Percentiles rank a stretch among this genome's conserved stretches.
These are phyloP conservation scores for Ogataea angusta DNA, from an alignment of 805 yeast species.

Conservation along the genomic window DNA sequence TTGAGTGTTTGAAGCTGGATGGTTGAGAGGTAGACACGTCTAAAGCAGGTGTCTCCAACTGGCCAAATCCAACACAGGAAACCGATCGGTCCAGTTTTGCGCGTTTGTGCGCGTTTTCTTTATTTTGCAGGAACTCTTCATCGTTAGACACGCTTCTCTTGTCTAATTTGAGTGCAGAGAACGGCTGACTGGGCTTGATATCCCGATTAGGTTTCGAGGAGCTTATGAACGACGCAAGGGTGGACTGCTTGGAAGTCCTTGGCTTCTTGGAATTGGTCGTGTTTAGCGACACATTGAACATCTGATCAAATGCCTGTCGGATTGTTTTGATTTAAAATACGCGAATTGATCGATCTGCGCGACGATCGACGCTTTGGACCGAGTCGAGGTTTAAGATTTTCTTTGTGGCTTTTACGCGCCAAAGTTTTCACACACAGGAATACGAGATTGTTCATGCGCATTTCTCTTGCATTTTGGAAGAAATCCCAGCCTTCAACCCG, in stretches of 20 bases:
- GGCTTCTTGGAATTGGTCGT: constrained; percentile 8
- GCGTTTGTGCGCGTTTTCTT: constrained; percentile 5
- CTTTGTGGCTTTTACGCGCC: not conserved
- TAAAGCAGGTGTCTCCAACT: not conserved
- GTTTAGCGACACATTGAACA: constrained; percentile 14
- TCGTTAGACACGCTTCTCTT: constrained; percentile 1
- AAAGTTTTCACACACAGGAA: not conserved
- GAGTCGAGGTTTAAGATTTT: no score
- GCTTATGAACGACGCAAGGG: constrained; percentile 16
- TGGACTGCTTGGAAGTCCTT: constrained; percentile 17
- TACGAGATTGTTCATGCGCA: not conserved
- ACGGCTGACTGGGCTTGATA: not conserved
- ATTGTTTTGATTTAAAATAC: not conserved
- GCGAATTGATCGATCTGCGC: not conserved
- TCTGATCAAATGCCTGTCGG: not conserved
- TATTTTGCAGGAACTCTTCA: not conserved
- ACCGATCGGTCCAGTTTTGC: not conserved
- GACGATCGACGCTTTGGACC: not conserved
- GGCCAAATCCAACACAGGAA: constrained; percentile 2
- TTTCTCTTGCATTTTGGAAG: not conserved
- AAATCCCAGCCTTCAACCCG: not conserved
- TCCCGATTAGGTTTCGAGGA: constrained; percentile 12
- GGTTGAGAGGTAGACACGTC: not conserved
- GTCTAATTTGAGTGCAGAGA: not conserved
- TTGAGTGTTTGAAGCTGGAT: constrained; percentile 23